Evolutionary conservation across 208 protist genomes (phyloP).

Genomic region (Angomonas ambiguus): DNA sequence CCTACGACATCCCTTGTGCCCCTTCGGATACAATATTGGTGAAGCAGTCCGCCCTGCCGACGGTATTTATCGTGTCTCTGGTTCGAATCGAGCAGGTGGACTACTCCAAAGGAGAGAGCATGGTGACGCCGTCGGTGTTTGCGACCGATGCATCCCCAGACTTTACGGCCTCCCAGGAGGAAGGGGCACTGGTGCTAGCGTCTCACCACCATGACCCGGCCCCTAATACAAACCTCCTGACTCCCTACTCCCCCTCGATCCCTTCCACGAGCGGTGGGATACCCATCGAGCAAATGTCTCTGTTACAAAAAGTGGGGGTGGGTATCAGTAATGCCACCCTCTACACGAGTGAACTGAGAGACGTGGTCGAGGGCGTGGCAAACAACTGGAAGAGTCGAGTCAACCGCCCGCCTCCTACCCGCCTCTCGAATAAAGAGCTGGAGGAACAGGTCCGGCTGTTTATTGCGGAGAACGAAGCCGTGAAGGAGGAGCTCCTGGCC

Average conservation of each 20-base stretch:
- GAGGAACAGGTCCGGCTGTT: conserved; percentile 57
- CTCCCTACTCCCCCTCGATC: not conserved
- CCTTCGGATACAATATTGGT: conserved; percentile 21
- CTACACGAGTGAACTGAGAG: conserved; percentile 39
- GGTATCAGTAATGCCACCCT: conserved; percentile 42
- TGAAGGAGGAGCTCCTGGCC: conserved; percentile 32
- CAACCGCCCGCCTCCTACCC: conserved; percentile 42
- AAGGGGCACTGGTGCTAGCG: not conserved
- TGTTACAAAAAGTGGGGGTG: conserved; percentile 61
- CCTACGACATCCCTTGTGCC: conserved; percentile 19
- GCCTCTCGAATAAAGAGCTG: conserved; percentile 54
- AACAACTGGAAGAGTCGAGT: conserved; percentile 38
- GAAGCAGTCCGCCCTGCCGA: conserved; percentile 19
- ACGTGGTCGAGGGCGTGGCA: conserved; percentile 28
- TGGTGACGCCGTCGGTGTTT: not conserved
- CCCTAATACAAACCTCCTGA: not conserved
- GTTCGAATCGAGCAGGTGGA: conserved; percentile 38
- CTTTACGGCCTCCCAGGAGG: no score
- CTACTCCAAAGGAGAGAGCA: conserved; percentile 8
- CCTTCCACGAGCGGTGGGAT: conserved; percentile 29
- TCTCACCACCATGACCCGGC: not conserved
- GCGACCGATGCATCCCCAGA: not conserved
- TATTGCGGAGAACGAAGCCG: conserved; percentile 42
- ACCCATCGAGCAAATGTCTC: conserved; percentile 58
- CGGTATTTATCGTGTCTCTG: conserved; percentile 53